Evolutionary conservation across 1,284 basidiomycete species (phyloP).

Genomic region (Apiotrichum montevideense): DNA sequence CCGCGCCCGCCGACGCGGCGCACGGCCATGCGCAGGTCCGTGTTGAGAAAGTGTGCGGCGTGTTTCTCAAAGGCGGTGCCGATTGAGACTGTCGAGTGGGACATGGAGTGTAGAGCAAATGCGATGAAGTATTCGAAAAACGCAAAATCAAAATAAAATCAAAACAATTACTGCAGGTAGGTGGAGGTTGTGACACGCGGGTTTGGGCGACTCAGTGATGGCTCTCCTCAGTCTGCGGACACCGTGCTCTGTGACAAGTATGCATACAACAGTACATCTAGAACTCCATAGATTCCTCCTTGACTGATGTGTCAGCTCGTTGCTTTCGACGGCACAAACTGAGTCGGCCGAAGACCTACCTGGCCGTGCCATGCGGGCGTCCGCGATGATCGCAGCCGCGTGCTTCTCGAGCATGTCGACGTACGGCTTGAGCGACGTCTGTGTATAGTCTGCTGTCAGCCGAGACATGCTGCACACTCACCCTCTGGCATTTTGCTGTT

Average conservation of each 20-base stretch:
- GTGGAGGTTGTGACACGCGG: too few species aligned
- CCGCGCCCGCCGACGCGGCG: conserved; percentile 64
- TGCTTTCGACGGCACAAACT: background rate
- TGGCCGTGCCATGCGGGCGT: conserved; percentile 17
- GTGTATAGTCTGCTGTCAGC: conserved; percentile 47
- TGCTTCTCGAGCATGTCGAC: conserved; percentile 85
- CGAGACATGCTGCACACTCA: background rate
- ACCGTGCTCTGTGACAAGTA: background rate
- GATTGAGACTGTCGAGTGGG: background rate
- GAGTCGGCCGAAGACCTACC: background rate
- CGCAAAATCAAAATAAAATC: background rate
- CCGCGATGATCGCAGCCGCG: conserved; percentile 49
- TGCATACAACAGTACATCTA: conserved; percentile 11
- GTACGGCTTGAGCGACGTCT: conserved; percentile 68
- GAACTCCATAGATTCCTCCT: conserved; percentile 33
- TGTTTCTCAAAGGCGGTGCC: conserved; percentile 62
- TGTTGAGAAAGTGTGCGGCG: conserved; percentile 57
- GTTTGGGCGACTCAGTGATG: too few species aligned
- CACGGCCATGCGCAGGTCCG: conserved; percentile 70
- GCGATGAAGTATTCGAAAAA: too few species aligned
- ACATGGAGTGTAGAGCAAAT: too few species aligned
- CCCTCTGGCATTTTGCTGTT: conserved; percentile 11
- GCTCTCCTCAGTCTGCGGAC: background rate
- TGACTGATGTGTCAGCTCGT: conserved; percentile 10
- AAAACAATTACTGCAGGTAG: background rate